Conservation (phyloP, 306 rosid species). For the Prosopis cineraria region DNA sequence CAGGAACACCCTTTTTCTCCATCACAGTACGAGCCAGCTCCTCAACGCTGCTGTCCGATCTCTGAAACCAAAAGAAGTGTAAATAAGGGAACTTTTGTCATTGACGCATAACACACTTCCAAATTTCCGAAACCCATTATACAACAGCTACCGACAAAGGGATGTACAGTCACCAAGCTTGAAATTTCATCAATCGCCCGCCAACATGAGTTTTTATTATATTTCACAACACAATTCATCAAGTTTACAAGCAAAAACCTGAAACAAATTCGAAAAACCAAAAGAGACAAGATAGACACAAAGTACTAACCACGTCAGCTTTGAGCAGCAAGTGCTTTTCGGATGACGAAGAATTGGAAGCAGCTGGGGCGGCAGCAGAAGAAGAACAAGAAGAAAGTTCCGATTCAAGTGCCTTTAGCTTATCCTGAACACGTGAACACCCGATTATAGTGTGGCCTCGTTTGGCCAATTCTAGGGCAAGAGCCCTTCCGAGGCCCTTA, state of each 20-base stretch:
- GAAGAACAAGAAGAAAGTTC: conserved; percentile 57
- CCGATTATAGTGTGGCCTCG: conserved; percentile 78
- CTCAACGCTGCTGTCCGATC: conserved; percentile 56
- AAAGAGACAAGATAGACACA: neutral
- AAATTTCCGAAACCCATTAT: neutral
- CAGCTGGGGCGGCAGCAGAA: neutral
- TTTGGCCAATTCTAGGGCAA: conserved; percentile 71
- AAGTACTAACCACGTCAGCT: conserved; percentile 55
- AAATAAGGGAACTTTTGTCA: neutral
- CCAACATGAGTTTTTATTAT: neutral
- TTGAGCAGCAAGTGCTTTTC: conserved; percentile 55
- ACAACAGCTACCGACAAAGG: neutral
- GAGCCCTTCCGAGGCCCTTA: conserved; percentile 76
- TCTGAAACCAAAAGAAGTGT: conserved; percentile 33
- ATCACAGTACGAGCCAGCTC: conserved; percentile 59
- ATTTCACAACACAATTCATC: neutral
- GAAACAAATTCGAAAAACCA: neutral
- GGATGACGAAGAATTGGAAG: neutral
- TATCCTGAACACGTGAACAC: conserved; percentile 76
- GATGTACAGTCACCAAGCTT: too few species aligned
- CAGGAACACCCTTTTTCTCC: conserved; percentile 66
- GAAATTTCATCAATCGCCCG: neutral
- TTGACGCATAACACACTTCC: neutral
- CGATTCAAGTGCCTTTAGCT: conserved; percentile 57
- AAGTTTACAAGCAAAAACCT: neutral